Evolutionary conservation across 768 basidiomycete genomes (phyloP).

Genomic region (Kwoniella europaea): DNA sequence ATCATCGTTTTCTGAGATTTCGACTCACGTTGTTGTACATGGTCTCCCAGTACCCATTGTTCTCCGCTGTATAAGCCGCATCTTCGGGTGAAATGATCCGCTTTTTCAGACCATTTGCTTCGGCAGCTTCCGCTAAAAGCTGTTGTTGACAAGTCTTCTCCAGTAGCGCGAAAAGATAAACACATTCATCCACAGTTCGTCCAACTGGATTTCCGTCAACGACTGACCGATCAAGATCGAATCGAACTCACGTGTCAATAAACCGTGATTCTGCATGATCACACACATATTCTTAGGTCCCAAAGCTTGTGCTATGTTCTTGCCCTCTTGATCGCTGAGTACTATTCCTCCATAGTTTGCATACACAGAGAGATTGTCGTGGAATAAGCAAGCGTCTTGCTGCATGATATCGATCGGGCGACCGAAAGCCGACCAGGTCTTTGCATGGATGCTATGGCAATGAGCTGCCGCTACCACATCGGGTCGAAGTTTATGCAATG

Average conservation of each 20-base stretch:
- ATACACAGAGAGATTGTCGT: constrained; percentile 54
- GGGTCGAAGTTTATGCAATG: constrained; percentile 61
- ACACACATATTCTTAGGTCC: constrained; percentile 30
- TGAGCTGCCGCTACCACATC: constrained; percentile 63
- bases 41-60: constrained; percentile 30
- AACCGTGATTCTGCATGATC: constrained; percentile 38
- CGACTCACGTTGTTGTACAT: constrained; percentile 29
- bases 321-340: constrained; percentile 62
- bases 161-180: constrained; percentile 20
- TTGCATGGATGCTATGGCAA: constrained; percentile 63
- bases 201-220: constrained; percentile 15
- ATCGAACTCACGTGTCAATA: constrained; percentile 15
- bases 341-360: constrained; percentile 64
- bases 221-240: neutral
- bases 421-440: constrained; percentile 62
- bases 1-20: neutral
- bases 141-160: constrained; percentile 33
- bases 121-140: constrained; percentile 24
- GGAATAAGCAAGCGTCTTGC: constrained; percentile 28
- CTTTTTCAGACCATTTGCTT: constrained; percentile 16
- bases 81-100: constrained; percentile 27
- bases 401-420: constrained; percentile 15
- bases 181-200: constrained; percentile 13
- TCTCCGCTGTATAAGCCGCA: constrained; percentile 28
- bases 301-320: constrained; percentile 59